phyloP scores from a whole-genome alignment of 208 protist genomes.

The Acanthamoeba triangularis region DNA sequence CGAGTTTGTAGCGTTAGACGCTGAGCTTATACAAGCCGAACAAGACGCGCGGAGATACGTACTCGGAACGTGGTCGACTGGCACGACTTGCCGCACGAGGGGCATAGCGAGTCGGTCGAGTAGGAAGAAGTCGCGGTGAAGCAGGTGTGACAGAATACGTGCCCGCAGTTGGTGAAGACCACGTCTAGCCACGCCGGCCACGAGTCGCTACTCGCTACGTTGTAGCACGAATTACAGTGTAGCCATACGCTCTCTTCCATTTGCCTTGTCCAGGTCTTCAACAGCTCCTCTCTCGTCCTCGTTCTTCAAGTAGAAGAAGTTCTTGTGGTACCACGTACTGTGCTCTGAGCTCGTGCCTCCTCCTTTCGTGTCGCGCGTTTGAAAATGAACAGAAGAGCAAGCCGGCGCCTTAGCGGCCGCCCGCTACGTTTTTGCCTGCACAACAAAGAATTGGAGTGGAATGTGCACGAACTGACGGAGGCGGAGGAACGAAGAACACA shows the following conservation, averaged over 20 bases:
- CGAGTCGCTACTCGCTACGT: neutral
- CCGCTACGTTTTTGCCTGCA: no score
- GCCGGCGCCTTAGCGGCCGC: no score
- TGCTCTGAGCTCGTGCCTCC: no score
- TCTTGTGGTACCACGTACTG: no score
- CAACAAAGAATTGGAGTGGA: no score
- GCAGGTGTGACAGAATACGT: slow-evolving; percentile 39
- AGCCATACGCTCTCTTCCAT: slow-evolving; percentile 11
- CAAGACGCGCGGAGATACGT: neutral
- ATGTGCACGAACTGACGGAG: no score
- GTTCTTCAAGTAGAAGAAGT: no score
- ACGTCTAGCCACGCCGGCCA: slow-evolving; percentile 36
- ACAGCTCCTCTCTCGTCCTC: neutral
- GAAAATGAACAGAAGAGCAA: no score
- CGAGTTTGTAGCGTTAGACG: neutral
- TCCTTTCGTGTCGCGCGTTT: no score
- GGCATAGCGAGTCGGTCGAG: neutral
- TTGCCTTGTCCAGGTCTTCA: no score
- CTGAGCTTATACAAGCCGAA: neutral
- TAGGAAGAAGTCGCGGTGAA: neutral
- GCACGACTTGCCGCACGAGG: neutral
- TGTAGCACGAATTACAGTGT: slow-evolving; percentile 59
- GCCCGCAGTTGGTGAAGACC: slow-evolving; percentile 59
- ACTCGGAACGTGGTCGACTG: neutral
- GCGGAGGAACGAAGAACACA: no score